Evolutionary conservation across 1,284 basidiomycete genomes (phyloP), one percentile per base, ranked within the genome.

Genomic region (Tilletia walkeri): DNA sequence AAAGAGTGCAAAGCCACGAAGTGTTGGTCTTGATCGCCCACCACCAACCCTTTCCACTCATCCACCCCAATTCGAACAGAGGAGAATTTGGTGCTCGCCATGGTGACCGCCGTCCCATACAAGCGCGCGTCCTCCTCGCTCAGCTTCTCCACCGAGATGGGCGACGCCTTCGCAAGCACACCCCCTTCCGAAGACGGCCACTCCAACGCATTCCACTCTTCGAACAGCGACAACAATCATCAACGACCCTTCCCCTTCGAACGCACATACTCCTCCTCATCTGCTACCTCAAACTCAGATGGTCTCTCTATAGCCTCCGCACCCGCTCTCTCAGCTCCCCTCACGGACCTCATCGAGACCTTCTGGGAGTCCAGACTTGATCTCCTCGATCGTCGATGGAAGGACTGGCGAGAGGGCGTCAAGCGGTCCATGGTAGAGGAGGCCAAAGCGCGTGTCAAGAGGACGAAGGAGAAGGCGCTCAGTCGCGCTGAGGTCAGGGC

Each of bases 321-420:
- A 16, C 56, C 56, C 18, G 56, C 36, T 4, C 56, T 61, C 56
- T 61, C 56, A 16, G 24, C 56, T 1, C 53, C 66, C 38, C 16
- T 63, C 20, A 47, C 71, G 48, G 76, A 78, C 41, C 45, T 80
- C 38, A 67, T 93, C 84, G 92, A 94, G 84, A 94, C 92, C 0
- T 94, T 90, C 81, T 92, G 92, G 78, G 93, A 95, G 84, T 93
- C 94, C 2, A 90, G 92, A 75, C 86, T 96, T 73, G 94, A 96
- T 84, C 88, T 96, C 1, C 86, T 95, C 48, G 93, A 95, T 80
- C 89, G 94, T 49, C 89, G 89, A 69, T 88, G 95, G 45, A 90
- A 92, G 84, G 93, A 91, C 70, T 92, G 93, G 76, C 90, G 91
- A 70, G 91, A 93, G 73, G 87, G 89, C 69, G 87, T 95, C 72